Evolutionary conservation across 2,329 filamentous ascomycete genomes (phyloP), one percentile per base, ranked within the genome.

Genomic region (Fusarium euwallaceae): DNA sequence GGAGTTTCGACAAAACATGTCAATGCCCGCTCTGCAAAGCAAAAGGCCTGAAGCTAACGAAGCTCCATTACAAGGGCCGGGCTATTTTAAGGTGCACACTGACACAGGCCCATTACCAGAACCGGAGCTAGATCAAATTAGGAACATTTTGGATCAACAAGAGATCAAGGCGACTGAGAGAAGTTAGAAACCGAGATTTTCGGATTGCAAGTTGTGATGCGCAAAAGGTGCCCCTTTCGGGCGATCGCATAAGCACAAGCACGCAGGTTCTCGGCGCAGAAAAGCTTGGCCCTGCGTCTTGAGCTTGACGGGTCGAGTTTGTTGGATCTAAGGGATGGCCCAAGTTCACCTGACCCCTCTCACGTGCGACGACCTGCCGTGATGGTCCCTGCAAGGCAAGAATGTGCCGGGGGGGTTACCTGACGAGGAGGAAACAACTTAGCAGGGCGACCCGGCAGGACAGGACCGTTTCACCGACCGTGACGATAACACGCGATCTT

Each of bases 61-160:
- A 45, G 39, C 11, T 61, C 59, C n/a, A 45, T 61, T 24, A 32
- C 34, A 63, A 59, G 53, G 41, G 41, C 41, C 56, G 36, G 43
- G 61, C 66, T 74, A 74, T 74, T 74, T 75, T 74, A 74, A 75
- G 72, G 51, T 41, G 48, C 24, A 27, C 32, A 71, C 45, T 37
- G 48, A 41, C 53, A 59, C 45, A 69, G 41, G 58, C 24, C 32
- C 45, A 27, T 66, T 70, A 34, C 56, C 48, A 22, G 48, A 66
- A 48, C 32, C 51, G 56, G 61, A 32, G 34, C 34, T 71, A 45
- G 64, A 36, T 71, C 45, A 65, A 69, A 72, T 72, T 61, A 72
- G 71, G 71, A 24, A 71, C 62, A 59, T 64, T 39, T 63, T 37
- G 34, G 22, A 60, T 39, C 10, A 41, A 6, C 36, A 10, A 29